These are phyloP conservation scores for Pythium utonaiense DNA, from an alignment of 352 stramenopile genomes.

Conservation along the genomic window DNA sequence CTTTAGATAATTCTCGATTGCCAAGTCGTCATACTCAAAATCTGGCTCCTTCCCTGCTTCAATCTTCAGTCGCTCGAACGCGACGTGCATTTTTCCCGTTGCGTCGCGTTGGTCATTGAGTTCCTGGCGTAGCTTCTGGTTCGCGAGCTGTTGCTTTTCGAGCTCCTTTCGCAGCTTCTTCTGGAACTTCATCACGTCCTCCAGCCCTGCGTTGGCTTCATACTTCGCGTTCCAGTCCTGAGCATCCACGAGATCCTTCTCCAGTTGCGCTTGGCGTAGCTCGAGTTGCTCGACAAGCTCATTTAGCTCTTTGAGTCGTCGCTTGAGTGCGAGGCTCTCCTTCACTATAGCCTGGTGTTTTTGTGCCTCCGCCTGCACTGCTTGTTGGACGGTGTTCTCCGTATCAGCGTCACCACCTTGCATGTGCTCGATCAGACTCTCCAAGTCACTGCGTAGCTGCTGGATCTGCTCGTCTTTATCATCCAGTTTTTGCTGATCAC, in stretches of 20 bases:
- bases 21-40: constrained; percentile 65
- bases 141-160: constrained; percentile 52
- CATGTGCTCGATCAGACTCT: constrained; percentile 53
- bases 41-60: constrained; percentile 40
- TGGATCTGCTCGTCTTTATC: constrained; percentile 54
- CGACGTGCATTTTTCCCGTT: constrained; percentile 43
- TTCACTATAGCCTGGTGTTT: constrained; percentile 26
- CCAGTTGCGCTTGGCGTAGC: constrained; percentile 44
- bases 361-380: constrained; percentile 30
- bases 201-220: constrained; percentile 53
- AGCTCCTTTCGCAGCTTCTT: constrained; percentile 69
- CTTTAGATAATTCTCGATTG: constrained; percentile 46
- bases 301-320: constrained; percentile 47
- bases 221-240: constrained; percentile 70
- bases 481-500: constrained; percentile 54
- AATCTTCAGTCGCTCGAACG: constrained; percentile 58
- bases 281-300: constrained; percentile 53
- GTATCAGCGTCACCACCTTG: constrained; percentile 26
- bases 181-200: constrained; percentile 72
- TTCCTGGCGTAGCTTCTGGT: constrained; percentile 51
- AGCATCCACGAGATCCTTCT: constrained; percentile 53
- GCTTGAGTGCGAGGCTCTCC: constrained; percentile 39
- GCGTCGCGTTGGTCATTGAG: constrained; percentile 64
- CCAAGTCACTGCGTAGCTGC: constrained; percentile 56
- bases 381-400: constrained; percentile 32